Conservation (phyloP, 768 basidiomycete genomes). For the Tephrocybe rancida region DNA sequence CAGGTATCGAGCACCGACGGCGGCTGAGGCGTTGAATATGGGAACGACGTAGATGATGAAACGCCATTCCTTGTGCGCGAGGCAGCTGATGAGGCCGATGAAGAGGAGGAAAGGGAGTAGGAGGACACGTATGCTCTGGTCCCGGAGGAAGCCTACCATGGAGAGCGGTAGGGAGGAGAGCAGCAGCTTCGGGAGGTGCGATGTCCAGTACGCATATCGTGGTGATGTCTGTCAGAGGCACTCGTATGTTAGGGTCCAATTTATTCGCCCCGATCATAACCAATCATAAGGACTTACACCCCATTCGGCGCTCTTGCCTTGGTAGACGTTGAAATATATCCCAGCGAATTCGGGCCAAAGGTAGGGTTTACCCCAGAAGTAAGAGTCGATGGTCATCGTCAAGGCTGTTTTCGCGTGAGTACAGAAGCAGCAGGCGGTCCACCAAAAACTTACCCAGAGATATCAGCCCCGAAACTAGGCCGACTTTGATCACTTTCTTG, state of each 20-base stretch:
- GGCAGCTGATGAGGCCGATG: slow-evolving; percentile 64
- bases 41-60: slow-evolving; percentile 92
- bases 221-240: slow-evolving; percentile 64
- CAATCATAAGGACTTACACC: slow-evolving; percentile 59
- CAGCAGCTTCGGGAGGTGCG: slow-evolving; percentile 78
- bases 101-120: slow-evolving; percentile 56
- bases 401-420: slow-evolving; percentile 40
- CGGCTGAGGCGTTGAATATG: slow-evolving; percentile 76
- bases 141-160: slow-evolving; percentile 48
- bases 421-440: not conserved
- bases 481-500: slow-evolving; percentile 45
- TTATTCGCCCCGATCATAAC: not conserved
- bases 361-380: slow-evolving; percentile 74
- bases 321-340: slow-evolving; percentile 81
- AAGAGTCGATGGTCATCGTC: slow-evolving; percentile 75
- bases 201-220: slow-evolving; percentile 61
- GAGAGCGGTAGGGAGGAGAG: slow-evolving; percentile 65
- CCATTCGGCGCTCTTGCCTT: slow-evolving; percentile 91
- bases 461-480: slow-evolving; percentile 44
- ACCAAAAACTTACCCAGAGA: slow-evolving; percentile 50
- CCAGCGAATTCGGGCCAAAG: slow-evolving; percentile 88
- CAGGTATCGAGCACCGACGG: slow-evolving; percentile 65
- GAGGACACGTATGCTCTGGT: slow-evolving; percentile 51
- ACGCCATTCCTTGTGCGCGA: slow-evolving; percentile 98
- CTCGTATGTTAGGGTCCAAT: not conserved